A percentile compares a stretch with the other conserved stretches of the same genome.
These are phyloP conservation scores for Isochrysis galbana DNA, from an alignment of 78 protist genomes.

Conservation along the genomic window DNA sequence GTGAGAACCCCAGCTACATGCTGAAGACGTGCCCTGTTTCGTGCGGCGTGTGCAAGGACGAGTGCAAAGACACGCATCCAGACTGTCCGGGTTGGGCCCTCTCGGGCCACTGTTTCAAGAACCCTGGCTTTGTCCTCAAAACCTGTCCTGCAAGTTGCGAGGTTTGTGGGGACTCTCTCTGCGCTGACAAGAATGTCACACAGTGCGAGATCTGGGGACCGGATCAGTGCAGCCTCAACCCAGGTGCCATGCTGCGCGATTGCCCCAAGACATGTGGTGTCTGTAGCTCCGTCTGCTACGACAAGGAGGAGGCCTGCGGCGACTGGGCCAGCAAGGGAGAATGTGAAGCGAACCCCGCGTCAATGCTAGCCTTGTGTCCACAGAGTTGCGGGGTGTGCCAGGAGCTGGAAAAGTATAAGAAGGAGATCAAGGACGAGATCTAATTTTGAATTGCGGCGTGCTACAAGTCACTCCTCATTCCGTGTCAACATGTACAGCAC, in stretches of 20 bases:
- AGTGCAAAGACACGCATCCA: not conserved
- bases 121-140: not conserved
- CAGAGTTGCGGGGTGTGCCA: not conserved
- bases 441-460: too few species aligned
- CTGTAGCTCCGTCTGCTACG: not conserved
- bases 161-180: not conserved
- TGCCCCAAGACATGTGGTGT: not conserved
- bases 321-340: not conserved
- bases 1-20: not conserved
- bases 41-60: not conserved
- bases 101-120: not conserved
- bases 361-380: not conserved
- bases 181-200: not conserved
- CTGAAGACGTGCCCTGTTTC: not conserved
- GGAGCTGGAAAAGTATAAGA: not conserved
- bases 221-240: not conserved
- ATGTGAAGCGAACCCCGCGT: not conserved
- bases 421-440: conserved; percentile 12
- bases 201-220: not conserved
- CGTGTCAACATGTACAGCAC: too few species aligned
- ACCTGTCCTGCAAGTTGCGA: not conserved
- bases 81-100: not conserved
- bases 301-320: not conserved
- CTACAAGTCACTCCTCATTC: too few species aligned
- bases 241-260: not conserved